Base-by-base conservation (phyloP, 805 yeast species). In the Pichia insulana region DNA sequence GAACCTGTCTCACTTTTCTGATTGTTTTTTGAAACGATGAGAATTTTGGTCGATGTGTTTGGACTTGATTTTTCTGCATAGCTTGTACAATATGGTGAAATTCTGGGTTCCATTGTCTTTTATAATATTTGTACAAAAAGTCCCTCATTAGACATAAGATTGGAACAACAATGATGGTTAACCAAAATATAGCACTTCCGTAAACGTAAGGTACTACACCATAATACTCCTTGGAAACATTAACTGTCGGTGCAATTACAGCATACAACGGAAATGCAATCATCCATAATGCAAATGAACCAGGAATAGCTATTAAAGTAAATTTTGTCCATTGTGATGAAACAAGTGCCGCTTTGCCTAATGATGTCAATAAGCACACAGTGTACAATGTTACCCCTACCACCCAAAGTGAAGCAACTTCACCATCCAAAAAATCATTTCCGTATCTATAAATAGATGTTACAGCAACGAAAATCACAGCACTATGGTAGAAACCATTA, bases 21-120 rank as follows among this genome's bases (percentile, higher is more conserved):
- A 92, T 92, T 6, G 97, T 97, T 61, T 83, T 88, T 63, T 92
- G 98, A 71, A 92, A 92, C 50, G 89, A 95, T 52, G 88, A 95
- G 74, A 89, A 78, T 53, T 96, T 78, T n/a, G 99, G 98, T 50
- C 95, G 74, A 61, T 84, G 84, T 59, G 90, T 96, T 47, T 84
- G 90, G 47, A 88, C 84, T 55, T 90, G 89, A 63, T 80, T 88
- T 65, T 92, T 92, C 63, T 92, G 99, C 59, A 92, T 85, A 61
- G 87, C 97, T 64, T 92, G 98, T 32, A 90, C 96, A 55, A 84
- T 80, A 64, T 92, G 99, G 60, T 92, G 92, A 45, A 85, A 73
- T 58, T 89, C 94, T 13, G 98, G 98, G 46, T 70, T 73, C 69
- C 87, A 87, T 74, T 85, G 85, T 61, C 98, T 78, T 63, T 84